These are phyloP conservation scores for Sporothrix brasiliensis DNA, from an alignment of 2,329 filamentous ascomycete genomes.

Conservation along the genomic window DNA sequence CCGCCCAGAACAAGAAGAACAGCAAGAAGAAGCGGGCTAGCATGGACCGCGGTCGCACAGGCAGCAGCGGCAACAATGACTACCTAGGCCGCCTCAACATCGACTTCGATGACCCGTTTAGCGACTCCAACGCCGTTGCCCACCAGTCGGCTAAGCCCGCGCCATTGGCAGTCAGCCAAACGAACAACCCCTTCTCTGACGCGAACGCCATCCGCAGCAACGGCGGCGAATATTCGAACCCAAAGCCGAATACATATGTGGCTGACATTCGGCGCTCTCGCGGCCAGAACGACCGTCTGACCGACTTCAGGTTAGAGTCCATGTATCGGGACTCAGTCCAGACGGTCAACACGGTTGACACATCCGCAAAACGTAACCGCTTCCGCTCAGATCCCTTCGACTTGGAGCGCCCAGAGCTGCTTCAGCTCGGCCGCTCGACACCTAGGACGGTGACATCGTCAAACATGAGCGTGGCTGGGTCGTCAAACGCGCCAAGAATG, in stretches of 20 bases:
- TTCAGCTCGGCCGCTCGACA: constrained; percentile 40
- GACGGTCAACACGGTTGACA: constrained; percentile 48
- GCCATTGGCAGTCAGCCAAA: constrained; percentile 43
- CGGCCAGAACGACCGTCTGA: constrained; percentile 46
- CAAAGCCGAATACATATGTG: constrained; percentile 48
- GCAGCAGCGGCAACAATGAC: constrained; percentile 29
- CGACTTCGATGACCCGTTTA: constrained; percentile 49
- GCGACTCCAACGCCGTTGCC: constrained; percentile 50
- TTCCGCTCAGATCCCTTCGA: constrained; percentile 68
- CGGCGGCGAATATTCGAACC: constrained; percentile 32
- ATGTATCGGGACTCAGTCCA: constrained; percentile 51
- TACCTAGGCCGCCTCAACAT: constrained; percentile 37
- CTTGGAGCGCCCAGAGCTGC: constrained; percentile 58
- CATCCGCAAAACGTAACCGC: constrained; percentile 49
- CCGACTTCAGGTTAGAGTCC: constrained; percentile 43
- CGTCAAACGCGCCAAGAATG: constrained; percentile 33
- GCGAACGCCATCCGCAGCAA: constrained; percentile 48
- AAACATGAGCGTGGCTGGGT: constrained; percentile 39
- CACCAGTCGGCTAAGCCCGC: constrained; percentile 47
- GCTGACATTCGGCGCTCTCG: constrained; percentile 54
- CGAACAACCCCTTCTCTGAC: constrained; percentile 55
- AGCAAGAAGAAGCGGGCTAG: constrained; percentile 35
- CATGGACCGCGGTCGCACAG: constrained; percentile 33
- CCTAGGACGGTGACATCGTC: constrained; percentile 38
- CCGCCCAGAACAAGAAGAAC: constrained; percentile 44